phyloP scores from a whole-genome alignment of 1,139 yeast genomes.

The Diutina scorzettiae region DNA sequence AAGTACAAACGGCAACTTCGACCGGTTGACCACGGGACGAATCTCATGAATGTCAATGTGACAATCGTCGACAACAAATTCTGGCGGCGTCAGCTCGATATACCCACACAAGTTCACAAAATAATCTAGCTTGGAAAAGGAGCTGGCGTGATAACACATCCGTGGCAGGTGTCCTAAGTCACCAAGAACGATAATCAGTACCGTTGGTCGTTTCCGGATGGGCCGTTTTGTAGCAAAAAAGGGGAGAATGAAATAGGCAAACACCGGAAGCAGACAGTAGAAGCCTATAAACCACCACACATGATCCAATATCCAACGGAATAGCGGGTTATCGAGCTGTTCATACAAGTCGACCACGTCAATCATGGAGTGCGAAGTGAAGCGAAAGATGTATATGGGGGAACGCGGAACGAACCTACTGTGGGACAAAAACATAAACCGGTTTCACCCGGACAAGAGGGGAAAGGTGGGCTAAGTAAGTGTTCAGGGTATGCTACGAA shows the following conservation, averaged over 20 bases:
- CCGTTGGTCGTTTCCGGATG: constrained; percentile 30
- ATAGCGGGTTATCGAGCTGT: constrained; percentile 3
- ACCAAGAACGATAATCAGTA: constrained; percentile 76
- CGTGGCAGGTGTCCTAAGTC: constrained; percentile 95
- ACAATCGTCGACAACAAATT: constrained; percentile 33
- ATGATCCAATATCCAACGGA: constrained; percentile 2
- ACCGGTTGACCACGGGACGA: constrained; percentile 30
- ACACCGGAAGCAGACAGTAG: constrained; percentile 23
- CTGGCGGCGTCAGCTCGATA: constrained; percentile 37
- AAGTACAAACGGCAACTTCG: constrained; percentile 38
- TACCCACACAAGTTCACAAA: constrained; percentile 83
- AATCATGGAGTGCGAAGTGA: too few species aligned
- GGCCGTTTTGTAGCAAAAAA: constrained; percentile 13
- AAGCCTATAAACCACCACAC: constrained; percentile 24
- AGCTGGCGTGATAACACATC: constrained; percentile 82
- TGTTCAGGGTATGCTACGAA: too few species aligned
- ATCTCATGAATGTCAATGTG: constrained; percentile 43
- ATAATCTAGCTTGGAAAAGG: constrained; percentile 60
- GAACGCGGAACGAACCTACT: too few species aligned
- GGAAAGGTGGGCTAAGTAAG: too few species aligned
- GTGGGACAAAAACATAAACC: too few species aligned
- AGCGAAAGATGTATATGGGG: too few species aligned
- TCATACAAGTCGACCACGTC: not conserved
- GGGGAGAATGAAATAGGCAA: constrained; percentile 27
- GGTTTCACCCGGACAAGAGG: too few species aligned